Evolutionary conservation across 2,329 filamentous ascomycete species (phyloP).

Genomic region (Calonectria naviculata): DNA sequence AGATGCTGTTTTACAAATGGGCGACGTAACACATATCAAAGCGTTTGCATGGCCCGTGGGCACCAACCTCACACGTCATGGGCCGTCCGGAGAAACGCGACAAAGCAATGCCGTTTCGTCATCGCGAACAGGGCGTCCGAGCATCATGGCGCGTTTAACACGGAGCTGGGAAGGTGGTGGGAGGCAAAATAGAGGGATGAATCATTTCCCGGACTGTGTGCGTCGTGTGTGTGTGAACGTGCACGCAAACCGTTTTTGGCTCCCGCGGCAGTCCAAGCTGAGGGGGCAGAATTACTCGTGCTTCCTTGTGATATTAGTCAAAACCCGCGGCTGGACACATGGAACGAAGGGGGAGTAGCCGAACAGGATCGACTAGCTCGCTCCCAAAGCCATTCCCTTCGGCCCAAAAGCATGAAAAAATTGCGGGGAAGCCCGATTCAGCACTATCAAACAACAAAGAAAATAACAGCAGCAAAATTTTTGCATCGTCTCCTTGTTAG

Average conservation of each 20-base stretch:
- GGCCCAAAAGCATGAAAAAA: background rate
- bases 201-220: background rate
- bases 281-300: background rate
- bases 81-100: slow-evolving; percentile 1
- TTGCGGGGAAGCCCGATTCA: slow-evolving; percentile 8
- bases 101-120: background rate
- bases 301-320: background rate
- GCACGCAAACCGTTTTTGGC: background rate
- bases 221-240: background rate
- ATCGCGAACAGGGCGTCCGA: background rate
- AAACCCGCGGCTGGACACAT: background rate
- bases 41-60: background rate
- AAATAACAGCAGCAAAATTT: background rate
- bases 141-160: background rate
- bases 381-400: background rate
- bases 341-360: background rate
- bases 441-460: background rate
- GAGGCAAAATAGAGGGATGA: background rate
- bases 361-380: background rate
- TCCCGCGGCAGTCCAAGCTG: background rate
- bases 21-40: background rate
- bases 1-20: background rate
- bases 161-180: background rate
- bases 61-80: background rate
- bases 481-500: background rate